Conservation (phyloP, 768 basidiomycete species). For the Russula compacta region DNA sequence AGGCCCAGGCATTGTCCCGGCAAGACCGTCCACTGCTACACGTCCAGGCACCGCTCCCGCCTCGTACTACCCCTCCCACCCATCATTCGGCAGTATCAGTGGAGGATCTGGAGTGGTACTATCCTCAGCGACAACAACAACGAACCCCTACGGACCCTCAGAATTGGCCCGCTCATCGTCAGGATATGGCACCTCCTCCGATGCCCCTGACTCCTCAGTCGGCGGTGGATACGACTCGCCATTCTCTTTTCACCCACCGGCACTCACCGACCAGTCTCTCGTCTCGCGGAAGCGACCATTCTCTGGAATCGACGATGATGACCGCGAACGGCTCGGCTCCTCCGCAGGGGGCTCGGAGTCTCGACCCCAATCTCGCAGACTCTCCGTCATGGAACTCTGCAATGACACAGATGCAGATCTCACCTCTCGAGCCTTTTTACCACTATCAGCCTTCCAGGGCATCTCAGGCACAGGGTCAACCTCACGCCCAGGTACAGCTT, state of each 20-base stretch:
- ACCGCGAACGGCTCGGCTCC: conserved; percentile 31
- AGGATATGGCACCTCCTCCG: conserved; percentile 26
- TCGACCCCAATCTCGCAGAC: conserved; percentile 67
- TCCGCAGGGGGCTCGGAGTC: conserved; percentile 53
- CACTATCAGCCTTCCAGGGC: conserved; percentile 29
- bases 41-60: conserved; percentile 68
- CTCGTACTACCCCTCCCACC: conserved; percentile 41
- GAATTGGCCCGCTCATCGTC: conserved; percentile 28
- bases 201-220: conserved; percentile 25
- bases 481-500: conserved; percentile 27
- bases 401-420: conserved; percentile 52
- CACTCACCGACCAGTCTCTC: conserved; percentile 30
- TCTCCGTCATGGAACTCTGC: conserved; percentile 85
- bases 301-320: conserved; percentile 47
- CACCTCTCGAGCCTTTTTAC: conserved; percentile 41
- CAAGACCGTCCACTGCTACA: conserved; percentile 50
- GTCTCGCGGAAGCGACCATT: conserved; percentile 58
- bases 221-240: conserved; percentile 46
- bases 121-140: conserved; percentile 9
- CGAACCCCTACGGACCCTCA: conserved; percentile 28
- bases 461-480: conserved; percentile 22
- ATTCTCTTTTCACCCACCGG: conserved; percentile 71
- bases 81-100: conserved; percentile 33
- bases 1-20: conserved; percentile 39
- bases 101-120: conserved; percentile 41